Percentiles rank a stretch among this genome's conserved stretches.
Evolutionary conservation across 768 basidiomycete species (phyloP).

Genomic region (Trametes gibbosa): DNA sequence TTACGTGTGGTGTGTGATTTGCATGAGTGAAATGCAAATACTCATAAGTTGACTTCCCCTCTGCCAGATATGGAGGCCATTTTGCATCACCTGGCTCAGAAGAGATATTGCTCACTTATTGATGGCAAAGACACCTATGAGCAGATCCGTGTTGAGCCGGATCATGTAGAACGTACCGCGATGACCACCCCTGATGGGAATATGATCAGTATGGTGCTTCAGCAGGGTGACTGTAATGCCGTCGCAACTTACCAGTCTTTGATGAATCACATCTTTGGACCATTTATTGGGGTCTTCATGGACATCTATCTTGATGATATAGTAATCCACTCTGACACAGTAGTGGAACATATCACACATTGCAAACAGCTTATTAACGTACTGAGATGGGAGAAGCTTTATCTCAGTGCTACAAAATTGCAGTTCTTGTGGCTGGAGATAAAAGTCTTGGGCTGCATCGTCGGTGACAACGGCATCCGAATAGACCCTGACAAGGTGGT

Average conservation of each 20-base stretch:
- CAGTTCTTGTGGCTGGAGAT: slow-evolving; percentile 21
- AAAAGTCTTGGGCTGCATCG: slow-evolving; percentile 26
- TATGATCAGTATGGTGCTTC: slow-evolving; percentile 29
- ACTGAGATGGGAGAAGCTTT: slow-evolving; percentile 13
- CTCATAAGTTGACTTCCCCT: slow-evolving; percentile 23
- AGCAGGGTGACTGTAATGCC: slow-evolving; percentile 32
- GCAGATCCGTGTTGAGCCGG: slow-evolving; percentile 29
- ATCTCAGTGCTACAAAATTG: slow-evolving; percentile 21
- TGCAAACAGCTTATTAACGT: slow-evolving; percentile 18
- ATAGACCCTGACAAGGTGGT: slow-evolving; percentile 47
- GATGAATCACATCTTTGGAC: slow-evolving; percentile 40
- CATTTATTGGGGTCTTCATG: slow-evolving; percentile 32
- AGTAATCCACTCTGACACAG: slow-evolving; percentile 29
- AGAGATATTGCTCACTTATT: slow-evolving; percentile 19
- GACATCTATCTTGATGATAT: slow-evolving; percentile 37
- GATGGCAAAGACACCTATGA: slow-evolving; percentile 31
- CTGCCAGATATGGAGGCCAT: slow-evolving; percentile 23
- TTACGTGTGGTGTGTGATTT: slow-evolving; percentile 5
- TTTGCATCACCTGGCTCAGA: slow-evolving; percentile 13
- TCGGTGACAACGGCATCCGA: slow-evolving; percentile 35
- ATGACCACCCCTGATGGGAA: slow-evolving; percentile 30
- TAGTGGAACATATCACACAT: slow-evolving; percentile 27
- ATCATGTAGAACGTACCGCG: slow-evolving; percentile 24
- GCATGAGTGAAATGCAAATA: slow-evolving; percentile 23
- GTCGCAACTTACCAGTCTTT: slow-evolving; percentile 41